phyloP scores from a whole-genome alignment of 2,329 filamentous ascomycete species.

The Penicillium sp. region DNA sequence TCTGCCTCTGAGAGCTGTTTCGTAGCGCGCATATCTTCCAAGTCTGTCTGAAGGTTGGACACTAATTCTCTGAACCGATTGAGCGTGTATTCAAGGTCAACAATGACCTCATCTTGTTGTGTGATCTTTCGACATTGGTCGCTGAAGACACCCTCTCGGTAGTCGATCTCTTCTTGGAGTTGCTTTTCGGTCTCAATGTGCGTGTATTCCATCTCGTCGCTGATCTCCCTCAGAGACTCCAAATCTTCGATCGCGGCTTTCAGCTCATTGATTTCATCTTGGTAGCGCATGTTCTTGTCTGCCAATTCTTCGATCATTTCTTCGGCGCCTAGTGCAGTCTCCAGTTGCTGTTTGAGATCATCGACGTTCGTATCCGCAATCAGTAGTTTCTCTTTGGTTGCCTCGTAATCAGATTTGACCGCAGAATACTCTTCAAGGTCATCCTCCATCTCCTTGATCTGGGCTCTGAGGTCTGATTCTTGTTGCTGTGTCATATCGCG shows the following conservation, averaged over 20 bases:
- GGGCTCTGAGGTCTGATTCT: conserved; percentile 74
- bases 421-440: conserved; percentile 69
- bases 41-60: conserved; percentile 77
- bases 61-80: conserved; percentile 88
- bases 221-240: conserved; percentile 86
- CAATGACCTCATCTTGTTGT: conserved; percentile 76
- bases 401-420: conserved; percentile 69
- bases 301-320: conserved; percentile 93
- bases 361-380: conserved; percentile 75
- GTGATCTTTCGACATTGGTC: conserved; percentile 74
- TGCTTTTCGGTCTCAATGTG: conserved; percentile 93
- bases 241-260: conserved; percentile 81
- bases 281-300: conserved; percentile 80
- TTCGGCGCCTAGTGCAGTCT: conserved; percentile 83
- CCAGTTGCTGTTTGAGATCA: conserved; percentile 86
- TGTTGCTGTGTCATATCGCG: conserved; percentile 86
- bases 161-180: conserved; percentile 89
- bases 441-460: conserved; percentile 73
- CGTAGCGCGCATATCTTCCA: conserved; percentile 90
- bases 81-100: conserved; percentile 88
- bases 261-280: conserved; percentile 81
- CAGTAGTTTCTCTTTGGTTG: conserved; percentile 71
- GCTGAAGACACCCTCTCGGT: conserved; percentile 79
- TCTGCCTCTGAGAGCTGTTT: conserved; percentile 91
- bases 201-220: conserved; percentile 91